Percentiles rank a stretch among this genome's conserved stretches.
phyloP scores from a whole-genome alignment of 306 rosid species.

The Fragaria ananassa region DNA sequence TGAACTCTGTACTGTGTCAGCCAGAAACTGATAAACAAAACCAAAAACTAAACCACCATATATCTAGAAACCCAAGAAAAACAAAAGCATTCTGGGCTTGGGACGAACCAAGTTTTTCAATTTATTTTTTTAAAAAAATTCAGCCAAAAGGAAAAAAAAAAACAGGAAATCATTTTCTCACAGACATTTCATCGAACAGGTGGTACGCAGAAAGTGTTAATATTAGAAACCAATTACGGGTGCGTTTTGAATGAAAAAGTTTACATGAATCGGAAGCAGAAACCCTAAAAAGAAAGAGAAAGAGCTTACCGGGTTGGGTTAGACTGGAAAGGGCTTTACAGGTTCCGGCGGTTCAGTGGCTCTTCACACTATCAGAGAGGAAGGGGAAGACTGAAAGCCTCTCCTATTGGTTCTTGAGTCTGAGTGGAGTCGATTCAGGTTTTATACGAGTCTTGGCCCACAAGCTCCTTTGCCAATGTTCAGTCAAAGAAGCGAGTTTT shows the following conservation, averaged over 20 bases:
- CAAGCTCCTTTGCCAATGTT: background rate
- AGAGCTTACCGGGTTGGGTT: background rate
- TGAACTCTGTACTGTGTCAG: too few species aligned
- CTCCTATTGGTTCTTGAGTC: background rate
- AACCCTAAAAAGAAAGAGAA: background rate
- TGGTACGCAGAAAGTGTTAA: slow-evolving; percentile 7
- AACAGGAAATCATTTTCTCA: background rate
- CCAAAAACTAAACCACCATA: background rate
- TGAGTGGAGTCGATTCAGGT: too few species aligned
- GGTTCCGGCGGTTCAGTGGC: background rate
- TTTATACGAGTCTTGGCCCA: background rate
- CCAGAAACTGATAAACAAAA: background rate
- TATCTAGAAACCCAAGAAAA: background rate
- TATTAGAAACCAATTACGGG: background rate
- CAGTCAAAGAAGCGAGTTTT: too few species aligned
- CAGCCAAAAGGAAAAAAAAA: background rate
- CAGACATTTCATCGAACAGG: slow-evolving; percentile 21
- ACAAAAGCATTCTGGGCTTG: background rate
- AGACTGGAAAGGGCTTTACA: background rate
- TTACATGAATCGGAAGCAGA: background rate
- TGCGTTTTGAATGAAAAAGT: background rate
- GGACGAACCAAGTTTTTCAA: background rate
- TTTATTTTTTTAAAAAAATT: background rate
- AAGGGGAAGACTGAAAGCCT: background rate
- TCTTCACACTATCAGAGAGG: background rate